Evolutionary conservation across 495 filamentous ascomycete genomes (phyloP).

Genomic region (Penicillium pulvis): DNA sequence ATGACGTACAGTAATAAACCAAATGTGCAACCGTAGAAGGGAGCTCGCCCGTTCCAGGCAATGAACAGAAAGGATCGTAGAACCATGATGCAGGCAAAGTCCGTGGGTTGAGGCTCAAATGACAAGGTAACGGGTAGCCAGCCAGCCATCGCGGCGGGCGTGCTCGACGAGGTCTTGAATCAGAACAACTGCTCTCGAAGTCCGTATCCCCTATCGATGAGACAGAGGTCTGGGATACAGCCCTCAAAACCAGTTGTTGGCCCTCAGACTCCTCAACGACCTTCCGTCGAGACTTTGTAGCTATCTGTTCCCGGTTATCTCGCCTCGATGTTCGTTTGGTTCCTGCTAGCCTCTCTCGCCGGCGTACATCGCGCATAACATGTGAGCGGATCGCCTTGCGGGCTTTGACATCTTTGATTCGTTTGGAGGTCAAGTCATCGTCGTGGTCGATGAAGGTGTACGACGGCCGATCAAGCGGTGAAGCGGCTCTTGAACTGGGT

Average conservation of each 20-base stretch:
- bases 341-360: slow-evolving; percentile 38
- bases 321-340: slow-evolving; percentile 35
- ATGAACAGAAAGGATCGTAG: slow-evolving; percentile 34
- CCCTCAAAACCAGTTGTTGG: slow-evolving; percentile 20
- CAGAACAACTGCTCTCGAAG: background rate
- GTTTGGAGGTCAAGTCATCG: slow-evolving; percentile 40
- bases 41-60: slow-evolving; percentile 29
- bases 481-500: slow-evolving; percentile 13
- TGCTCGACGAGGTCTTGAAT: slow-evolving; percentile 14
- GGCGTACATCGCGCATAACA: slow-evolving; percentile 45
- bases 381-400: slow-evolving; percentile 42
- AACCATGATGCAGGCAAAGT: slow-evolving; percentile 31
- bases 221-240: slow-evolving; percentile 18
- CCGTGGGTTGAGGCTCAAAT: slow-evolving; percentile 21
- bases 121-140: slow-evolving; percentile 14
- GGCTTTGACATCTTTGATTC: slow-evolving; percentile 41
- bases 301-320: slow-evolving; percentile 20
- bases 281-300: slow-evolving; percentile 7
- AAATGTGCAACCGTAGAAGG: slow-evolving; percentile 28
- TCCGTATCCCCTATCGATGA: slow-evolving; percentile 8
- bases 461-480: slow-evolving; percentile 32
- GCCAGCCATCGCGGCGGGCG: slow-evolving; percentile 24
- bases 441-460: slow-evolving; percentile 44
- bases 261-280: slow-evolving; percentile 10
- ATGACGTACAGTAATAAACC: slow-evolving; percentile 36